These are phyloP conservation scores for Cytospora piceae DNA, from an alignment of 2,329 filamentous ascomycete species.

Conservation along the genomic window DNA sequence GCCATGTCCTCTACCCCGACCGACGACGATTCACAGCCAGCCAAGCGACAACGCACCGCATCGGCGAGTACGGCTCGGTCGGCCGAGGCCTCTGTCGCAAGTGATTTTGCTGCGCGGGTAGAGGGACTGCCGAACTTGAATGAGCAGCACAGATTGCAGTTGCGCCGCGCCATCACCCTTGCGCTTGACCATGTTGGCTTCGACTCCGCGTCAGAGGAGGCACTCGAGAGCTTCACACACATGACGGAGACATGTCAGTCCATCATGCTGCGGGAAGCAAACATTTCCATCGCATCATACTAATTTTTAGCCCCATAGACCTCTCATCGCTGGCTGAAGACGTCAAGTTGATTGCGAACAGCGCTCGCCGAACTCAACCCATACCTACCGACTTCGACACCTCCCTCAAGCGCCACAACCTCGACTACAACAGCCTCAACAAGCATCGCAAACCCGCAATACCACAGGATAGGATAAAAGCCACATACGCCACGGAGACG, in stretches of 20 bases:
- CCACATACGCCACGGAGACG: conserved; percentile 42
- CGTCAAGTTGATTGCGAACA: conserved; percentile 50
- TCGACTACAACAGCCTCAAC: conserved; percentile 55
- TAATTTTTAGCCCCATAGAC: conserved; percentile 44
- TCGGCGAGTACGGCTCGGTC: conserved; percentile 28
- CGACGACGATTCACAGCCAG: conserved; percentile 35
- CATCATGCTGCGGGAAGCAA: neutral
- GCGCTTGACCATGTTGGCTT: conserved; percentile 63
- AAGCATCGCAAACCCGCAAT: conserved; percentile 62
- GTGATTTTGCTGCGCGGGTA: conserved; percentile 8
- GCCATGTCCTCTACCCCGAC: conserved; percentile 38
- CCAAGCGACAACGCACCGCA: conserved; percentile 40
- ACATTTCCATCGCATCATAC: conserved; percentile 2
- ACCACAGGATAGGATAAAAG: conserved; percentile 43
- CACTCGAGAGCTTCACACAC: conserved; percentile 61
- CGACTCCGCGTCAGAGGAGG: conserved; percentile 55
- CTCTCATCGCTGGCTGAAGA: conserved; percentile 53
- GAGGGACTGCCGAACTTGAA: conserved; percentile 33
- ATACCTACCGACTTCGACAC: conserved; percentile 62
- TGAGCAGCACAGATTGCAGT: conserved; percentile 44
- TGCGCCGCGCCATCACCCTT: conserved; percentile 60
- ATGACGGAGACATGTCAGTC: conserved; percentile 61
- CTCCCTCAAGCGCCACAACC: conserved; percentile 55
- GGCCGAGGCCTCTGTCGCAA: conserved; percentile 21
- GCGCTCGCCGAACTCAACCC: conserved; percentile 56